Evolutionary conservation across 805 yeast species (phyloP), one percentile per base, ranked within the genome.

Genomic region (Metschnikowia amazonensis): DNA sequence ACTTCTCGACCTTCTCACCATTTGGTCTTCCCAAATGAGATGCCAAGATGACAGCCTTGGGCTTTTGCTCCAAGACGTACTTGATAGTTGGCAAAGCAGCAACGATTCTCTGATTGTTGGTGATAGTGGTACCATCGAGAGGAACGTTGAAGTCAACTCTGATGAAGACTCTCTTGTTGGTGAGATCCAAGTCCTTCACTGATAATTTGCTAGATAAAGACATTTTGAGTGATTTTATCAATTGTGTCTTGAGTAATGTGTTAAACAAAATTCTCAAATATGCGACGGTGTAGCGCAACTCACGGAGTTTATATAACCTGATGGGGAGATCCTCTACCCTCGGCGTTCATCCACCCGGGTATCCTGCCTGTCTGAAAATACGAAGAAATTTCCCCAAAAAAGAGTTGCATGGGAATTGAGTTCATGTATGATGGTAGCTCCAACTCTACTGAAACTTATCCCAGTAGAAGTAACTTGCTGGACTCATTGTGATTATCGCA

Each of bases 21-120:
- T 94, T 94, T 72, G 99, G 99, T 79, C 99, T 89, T 66, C 99
- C 99, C 70, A 94, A 80, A 72, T 94, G 99, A 50, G 98, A 90
- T 56, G 97, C 98, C 60, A 94, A 81, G 59, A 94, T 77, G 57
- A 94, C 84, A 57, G 82, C 88, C 79, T 85, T 89, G 66, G 99
- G 96, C 64, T 86, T 80, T 59, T 92, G 84, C 66, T 87, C 92
- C 67, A 86, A 76, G 44, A 92, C 97, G 70, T 92, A 94, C 74
- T 95, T 72, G 77, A 94, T 94, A 60, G 99, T 92, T 71, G 99
- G 99, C 63, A 95, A 76, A 59, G 99, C 99, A 69, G 99, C 99
- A 63, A 90, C 98, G 66, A 94, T 94, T 77, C 99, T 86, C 78
- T 94, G 98, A 80, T 94, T 95, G 83, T 95, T 94, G 77, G 99